phyloP scores from a whole-genome alignment of 768 basidiomycete genomes.

The Rhizopogon roseolus region DNA sequence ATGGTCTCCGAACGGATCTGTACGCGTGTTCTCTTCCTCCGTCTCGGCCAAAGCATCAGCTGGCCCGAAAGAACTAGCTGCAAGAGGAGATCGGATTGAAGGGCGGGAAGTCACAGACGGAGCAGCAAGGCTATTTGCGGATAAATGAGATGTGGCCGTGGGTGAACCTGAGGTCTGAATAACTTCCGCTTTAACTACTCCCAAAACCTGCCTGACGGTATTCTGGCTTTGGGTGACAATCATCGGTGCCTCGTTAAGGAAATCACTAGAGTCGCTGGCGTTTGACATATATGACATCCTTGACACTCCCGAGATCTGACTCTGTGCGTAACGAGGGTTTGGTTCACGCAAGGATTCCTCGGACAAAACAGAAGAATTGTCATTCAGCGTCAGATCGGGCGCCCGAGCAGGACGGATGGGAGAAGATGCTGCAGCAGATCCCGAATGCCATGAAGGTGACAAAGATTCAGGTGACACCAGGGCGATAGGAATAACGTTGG shows the following conservation, averaged over 20 bases:
- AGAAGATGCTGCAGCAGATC: slow-evolving; percentile 21
- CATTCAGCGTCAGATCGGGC: slow-evolving; percentile 56
- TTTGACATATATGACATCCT: slow-evolving; percentile 70
- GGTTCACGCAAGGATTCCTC: slow-evolving; percentile 40
- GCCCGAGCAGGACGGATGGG: slow-evolving; percentile 55
- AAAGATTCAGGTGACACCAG: slow-evolving; percentile 51
- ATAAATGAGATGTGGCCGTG: slow-evolving; percentile 22
- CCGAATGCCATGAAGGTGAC: slow-evolving; percentile 29
- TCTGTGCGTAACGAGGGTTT: slow-evolving; percentile 35
- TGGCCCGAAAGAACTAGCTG: slow-evolving; percentile 67
- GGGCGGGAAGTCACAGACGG: slow-evolving; percentile 36
- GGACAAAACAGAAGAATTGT: slow-evolving; percentile 60
- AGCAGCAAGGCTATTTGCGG: slow-evolving; percentile 37
- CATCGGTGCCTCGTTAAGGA: slow-evolving; percentile 76
- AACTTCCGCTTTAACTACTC: slow-evolving; percentile 76
- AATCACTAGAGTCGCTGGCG: slow-evolving; percentile 72
- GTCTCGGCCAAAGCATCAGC: slow-evolving; percentile 54
- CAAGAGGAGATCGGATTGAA: slow-evolving; percentile 59
- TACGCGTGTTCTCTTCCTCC: slow-evolving; percentile 25
- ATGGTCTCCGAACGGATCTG: slow-evolving; percentile 64
- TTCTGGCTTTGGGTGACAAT: slow-evolving; percentile 67
- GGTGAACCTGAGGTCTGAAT: slow-evolving; percentile 51
- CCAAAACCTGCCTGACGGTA: slow-evolving; percentile 67
- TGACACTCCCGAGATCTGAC: slow-evolving; percentile 51
- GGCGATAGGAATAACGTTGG: slow-evolving; percentile 86